Percentiles rank a stretch among this genome's conserved stretches.
phyloP scores from a whole-genome alignment of 768 basidiomycete genomes.

The Leccinum boreale region DNA sequence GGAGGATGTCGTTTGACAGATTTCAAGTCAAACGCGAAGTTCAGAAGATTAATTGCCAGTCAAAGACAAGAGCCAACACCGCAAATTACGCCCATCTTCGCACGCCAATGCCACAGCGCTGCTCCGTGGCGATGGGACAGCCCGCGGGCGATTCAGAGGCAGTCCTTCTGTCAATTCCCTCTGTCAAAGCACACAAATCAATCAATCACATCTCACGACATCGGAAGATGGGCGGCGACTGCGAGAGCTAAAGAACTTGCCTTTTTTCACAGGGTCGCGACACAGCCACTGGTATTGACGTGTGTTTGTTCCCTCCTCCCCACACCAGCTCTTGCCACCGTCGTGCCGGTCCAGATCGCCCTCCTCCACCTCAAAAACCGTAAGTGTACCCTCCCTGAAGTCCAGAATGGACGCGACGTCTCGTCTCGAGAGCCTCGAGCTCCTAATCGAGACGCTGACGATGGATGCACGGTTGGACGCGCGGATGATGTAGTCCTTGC shows the following conservation, averaged over 20 bases:
- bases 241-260: not conserved
- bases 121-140: not conserved
- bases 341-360: conserved; percentile 32
- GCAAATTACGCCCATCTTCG: conserved; percentile 10
- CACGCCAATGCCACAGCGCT: conserved; percentile 7
- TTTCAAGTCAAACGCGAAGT: not conserved
- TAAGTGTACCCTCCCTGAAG: conserved; percentile 38
- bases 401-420: not conserved
- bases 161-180: not conserved
- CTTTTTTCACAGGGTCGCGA: not conserved
- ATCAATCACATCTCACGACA: not conserved
- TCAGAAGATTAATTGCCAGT: not conserved
- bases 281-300: conserved; percentile 28
- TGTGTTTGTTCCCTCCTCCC: conserved; percentile 19
- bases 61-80: not conserved
- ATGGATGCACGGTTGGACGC: conserved; percentile 22
- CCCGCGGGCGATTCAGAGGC: not conserved
- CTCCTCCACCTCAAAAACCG: conserved; percentile 50
- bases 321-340: not conserved
- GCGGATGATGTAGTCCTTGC: conserved; percentile 19
- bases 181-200: not conserved
- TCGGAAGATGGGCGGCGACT: not conserved
- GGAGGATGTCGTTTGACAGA: not conserved
- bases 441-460: not conserved
- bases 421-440: not conserved